A percentile compares a stretch with the other conserved stretches of the same genome.
Evolutionary conservation across 75 land plant species (phyloP).

Genomic region (Picea glauca): DNA sequence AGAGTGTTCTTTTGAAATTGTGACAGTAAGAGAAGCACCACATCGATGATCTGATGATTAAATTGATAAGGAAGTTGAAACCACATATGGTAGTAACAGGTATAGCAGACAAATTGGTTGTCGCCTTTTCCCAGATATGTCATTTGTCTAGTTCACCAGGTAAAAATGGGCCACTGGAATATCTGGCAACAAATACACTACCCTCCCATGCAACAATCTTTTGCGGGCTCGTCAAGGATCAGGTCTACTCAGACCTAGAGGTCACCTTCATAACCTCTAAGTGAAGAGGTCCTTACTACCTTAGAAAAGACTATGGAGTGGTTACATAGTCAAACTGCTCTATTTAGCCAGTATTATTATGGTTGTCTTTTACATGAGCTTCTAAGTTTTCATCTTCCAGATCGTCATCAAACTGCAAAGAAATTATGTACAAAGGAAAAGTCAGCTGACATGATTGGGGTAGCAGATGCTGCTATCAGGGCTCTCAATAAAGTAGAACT

Average conservation of each 20-base stretch:
- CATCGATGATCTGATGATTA: too few relatives aligned
- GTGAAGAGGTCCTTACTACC: constrained; percentile 54
- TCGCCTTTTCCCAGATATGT: too few relatives aligned
- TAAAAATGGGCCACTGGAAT: constrained; percentile 70
- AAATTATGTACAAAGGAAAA: neutral
- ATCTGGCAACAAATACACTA: constrained; percentile 63
- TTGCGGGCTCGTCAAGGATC: constrained; percentile 91
- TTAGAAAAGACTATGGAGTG: constrained; percentile 76
- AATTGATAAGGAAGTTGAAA: too few relatives aligned
- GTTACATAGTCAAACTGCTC: constrained; percentile 73
- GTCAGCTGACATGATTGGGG: constrained; percentile 35
- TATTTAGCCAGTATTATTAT: constrained; percentile 87
- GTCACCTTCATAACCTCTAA: constrained; percentile 89
- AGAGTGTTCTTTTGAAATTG: too few relatives aligned
- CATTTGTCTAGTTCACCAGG: too few relatives aligned
- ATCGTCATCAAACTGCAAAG: constrained; percentile 51
- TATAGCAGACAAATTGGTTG: too few relatives aligned
- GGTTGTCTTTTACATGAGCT: constrained; percentile 95
- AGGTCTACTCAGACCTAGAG: constrained; percentile 95
- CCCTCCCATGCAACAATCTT: constrained; percentile 86
- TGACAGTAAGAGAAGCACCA: too few relatives aligned
- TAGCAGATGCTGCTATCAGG: constrained; percentile 36
- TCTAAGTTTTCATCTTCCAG: constrained; percentile 85
- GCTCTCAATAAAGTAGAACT: constrained; percentile 56
- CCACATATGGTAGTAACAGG: too few relatives aligned